A percentile compares a stretch with the other conserved stretches of the same genome.
phyloP scores from a whole-genome alignment of 179 eudicot species.

The Carnegiea gigantea region DNA sequence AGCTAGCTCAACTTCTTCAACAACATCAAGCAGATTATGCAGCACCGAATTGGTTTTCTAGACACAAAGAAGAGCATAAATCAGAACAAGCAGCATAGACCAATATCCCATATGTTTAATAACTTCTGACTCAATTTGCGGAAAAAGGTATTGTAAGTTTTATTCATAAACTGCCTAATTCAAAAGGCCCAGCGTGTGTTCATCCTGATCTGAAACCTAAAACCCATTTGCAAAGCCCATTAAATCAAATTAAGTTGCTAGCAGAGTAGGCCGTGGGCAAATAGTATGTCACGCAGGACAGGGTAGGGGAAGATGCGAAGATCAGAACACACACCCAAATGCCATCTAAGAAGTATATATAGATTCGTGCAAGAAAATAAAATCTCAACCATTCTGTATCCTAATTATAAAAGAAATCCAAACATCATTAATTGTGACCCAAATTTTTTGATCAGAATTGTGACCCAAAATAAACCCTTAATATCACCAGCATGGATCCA shows the following conservation, averaged over 20 bases:
- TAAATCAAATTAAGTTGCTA: background rate
- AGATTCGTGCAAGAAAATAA: background rate
- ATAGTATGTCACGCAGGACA: background rate
- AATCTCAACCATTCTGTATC: background rate
- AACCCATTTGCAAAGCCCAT: background rate
- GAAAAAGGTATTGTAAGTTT: background rate
- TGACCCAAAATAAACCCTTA: background rate
- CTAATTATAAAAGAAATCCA: background rate
- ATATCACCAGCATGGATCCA: background rate
- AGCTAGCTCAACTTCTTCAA: slow-evolving; percentile 71
- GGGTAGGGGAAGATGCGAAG: background rate
- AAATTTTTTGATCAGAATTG: no score
- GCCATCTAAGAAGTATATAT: background rate
- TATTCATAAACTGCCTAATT: background rate
- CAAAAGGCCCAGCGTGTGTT: background rate
- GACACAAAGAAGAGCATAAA: slow-evolving; percentile 20
- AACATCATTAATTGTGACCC: background rate
- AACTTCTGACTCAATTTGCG: background rate
- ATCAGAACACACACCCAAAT: background rate
- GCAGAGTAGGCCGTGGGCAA: background rate
- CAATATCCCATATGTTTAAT: background rate
- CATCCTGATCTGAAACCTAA: background rate
- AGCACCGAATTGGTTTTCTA: slow-evolving; percentile 70
- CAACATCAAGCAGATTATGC: slow-evolving; percentile 72
- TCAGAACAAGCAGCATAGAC: slow-evolving; percentile 5